These are phyloP conservation scores for Leccinum incarnatum DNA, from an alignment of 768 basidiomycete genomes.

Conservation along the genomic window DNA sequence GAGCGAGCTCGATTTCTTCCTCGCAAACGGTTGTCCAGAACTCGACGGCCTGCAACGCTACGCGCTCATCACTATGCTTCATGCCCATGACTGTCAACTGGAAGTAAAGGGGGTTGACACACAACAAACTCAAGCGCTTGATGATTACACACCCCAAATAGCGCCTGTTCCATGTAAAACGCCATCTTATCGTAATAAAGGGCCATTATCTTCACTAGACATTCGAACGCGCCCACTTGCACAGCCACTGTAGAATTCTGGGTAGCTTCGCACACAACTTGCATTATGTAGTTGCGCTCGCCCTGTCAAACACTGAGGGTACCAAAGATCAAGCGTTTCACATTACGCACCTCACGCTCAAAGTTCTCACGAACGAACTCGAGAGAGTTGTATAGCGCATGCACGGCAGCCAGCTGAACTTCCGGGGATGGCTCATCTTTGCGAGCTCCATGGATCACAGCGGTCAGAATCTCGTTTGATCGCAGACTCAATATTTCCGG, in stretches of 20 bases:
- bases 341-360: conserved; percentile 79
- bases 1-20: conserved; percentile 89
- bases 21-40: conserved; percentile 99
- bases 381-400: conserved; percentile 90
- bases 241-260: conserved; percentile 77
- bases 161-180: conserved; percentile 98
- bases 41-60: conserved; percentile 95
- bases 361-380: conserved; percentile 99
- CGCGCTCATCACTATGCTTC: conserved; percentile 88
- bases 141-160: conserved; percentile 79
- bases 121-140: conserved; percentile 2
- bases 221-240: conserved; percentile 96
- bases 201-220: conserved; percentile 94
- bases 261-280: conserved; percentile 98
- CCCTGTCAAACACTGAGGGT: conserved; percentile 52
- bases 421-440: conserved; percentile 91
- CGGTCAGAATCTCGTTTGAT: conserved; percentile 97
- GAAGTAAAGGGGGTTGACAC: conserved; percentile 16
- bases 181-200: conserved; percentile 99
- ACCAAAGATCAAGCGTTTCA: neutral
- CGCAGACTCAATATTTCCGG: conserved; percentile 86
- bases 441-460: conserved; percentile 96
- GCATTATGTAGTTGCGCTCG: conserved; percentile 99
- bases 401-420: conserved; percentile 91
- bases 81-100: conserved; percentile 97